phyloP scores from a whole-genome alignment of 495 filamentous ascomycete species.

The Clohesyomyces aquaticus region DNA sequence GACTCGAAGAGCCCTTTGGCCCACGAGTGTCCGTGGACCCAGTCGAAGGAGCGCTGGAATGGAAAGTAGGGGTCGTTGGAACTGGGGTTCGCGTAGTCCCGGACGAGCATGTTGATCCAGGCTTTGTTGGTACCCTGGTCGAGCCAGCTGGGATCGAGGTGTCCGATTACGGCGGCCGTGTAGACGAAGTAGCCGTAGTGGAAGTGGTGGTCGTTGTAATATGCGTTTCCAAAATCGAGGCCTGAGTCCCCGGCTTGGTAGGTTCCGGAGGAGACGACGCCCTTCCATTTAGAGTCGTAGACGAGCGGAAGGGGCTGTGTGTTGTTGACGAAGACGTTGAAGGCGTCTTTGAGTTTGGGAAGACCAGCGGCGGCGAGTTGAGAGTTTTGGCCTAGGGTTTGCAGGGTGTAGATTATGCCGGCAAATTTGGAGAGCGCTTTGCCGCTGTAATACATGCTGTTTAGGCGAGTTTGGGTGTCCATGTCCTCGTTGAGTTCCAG shows the following conservation, averaged over 20 bases:
- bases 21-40: constrained; percentile 95
- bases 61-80: constrained; percentile 76
- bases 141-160: constrained; percentile 79
- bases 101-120: constrained; percentile 72
- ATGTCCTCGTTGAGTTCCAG: constrained; percentile 77
- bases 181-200: constrained; percentile 91
- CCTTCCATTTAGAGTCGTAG: constrained; percentile 70
- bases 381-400: constrained; percentile 65
- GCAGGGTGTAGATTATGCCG: constrained; percentile 66
- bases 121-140: constrained; percentile 62
- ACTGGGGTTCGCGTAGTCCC: constrained; percentile 71
- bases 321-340: constrained; percentile 77
- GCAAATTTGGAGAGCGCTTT: constrained; percentile 94
- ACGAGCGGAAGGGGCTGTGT: constrained; percentile 75
- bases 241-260: constrained; percentile 74
- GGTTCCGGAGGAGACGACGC: constrained; percentile 77
- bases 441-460: constrained; percentile 95
- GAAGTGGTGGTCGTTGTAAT: constrained; percentile 98
- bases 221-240: constrained; percentile 51
- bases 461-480: constrained; percentile 66
- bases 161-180: constrained; percentile 80
- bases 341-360: constrained; percentile 70
- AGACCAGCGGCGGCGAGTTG: constrained; percentile 65
- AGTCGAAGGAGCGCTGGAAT: constrained; percentile 85
- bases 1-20: constrained; percentile 92